A percentile compares a stretch with the other conserved stretches of the same genome.
phyloP scores from a whole-genome alignment of 441 rosid species.

The Adansonia madagascariensis region DNA sequence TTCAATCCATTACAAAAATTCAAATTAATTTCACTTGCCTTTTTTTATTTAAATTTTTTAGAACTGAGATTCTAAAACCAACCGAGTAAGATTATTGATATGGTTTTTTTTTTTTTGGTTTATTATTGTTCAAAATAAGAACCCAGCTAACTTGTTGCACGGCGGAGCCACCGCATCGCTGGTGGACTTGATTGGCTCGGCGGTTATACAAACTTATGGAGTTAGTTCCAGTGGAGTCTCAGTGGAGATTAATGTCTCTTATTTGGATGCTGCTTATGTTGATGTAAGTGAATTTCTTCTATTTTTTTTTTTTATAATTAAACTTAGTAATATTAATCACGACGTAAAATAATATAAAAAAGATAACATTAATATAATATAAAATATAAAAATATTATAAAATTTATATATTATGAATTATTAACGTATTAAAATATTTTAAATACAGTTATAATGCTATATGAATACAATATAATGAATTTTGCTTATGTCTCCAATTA shows the following conservation, averaged over 20 bases:
- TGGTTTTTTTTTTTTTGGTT: neutral
- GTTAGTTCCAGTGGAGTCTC: constrained; percentile 59
- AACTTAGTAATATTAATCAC: too few species aligned
- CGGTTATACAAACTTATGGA: constrained; percentile 64
- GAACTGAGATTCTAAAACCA: too few species aligned
- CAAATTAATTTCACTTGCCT: neutral
- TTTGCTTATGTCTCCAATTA: neutral
- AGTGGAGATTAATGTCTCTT: constrained; percentile 81
- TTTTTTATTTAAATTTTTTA: neutral
- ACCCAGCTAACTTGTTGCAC: constrained; percentile 79
- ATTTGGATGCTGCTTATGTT: constrained; percentile 80
- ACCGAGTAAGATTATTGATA: too few species aligned
- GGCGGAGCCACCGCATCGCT: constrained; percentile 92
- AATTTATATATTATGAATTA: too few species aligned
- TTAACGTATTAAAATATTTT: too few species aligned
- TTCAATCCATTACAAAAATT: too few species aligned
- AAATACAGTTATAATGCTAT: too few species aligned
- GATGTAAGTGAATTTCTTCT: constrained; percentile 40
- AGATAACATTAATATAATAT: too few species aligned
- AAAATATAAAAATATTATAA: too few species aligned
- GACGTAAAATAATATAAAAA: too few species aligned
- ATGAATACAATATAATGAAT: too few species aligned
- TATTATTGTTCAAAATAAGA: constrained; percentile 39
- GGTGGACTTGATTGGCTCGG: constrained; percentile 87
- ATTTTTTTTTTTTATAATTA: too few species aligned